phyloP scores from a whole-genome alignment of 2,329 filamentous ascomycete genomes.

The Neofusicoccum cordaticola region DNA sequence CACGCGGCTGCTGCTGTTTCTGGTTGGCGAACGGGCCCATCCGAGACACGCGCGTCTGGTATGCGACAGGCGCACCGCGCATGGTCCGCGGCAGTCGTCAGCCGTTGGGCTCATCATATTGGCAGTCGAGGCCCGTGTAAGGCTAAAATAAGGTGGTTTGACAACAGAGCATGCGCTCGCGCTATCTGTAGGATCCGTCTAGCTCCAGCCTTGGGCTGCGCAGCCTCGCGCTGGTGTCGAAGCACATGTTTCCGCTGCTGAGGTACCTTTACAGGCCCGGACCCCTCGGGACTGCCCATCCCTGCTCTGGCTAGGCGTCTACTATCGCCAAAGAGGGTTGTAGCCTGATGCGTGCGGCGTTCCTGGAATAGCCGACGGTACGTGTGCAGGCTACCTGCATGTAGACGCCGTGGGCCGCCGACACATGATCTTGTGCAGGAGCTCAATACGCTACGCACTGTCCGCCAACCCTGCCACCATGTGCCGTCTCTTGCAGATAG shows the following conservation, averaged over 20 bases:
- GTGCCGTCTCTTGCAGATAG: background rate
- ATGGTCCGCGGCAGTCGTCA: background rate
- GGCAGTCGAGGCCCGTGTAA: background rate
- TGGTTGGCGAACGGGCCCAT: background rate
- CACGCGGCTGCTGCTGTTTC: background rate
- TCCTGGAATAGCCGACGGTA: background rate
- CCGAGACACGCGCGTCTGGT: background rate
- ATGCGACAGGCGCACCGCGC: background rate
- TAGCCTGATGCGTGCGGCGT: background rate
- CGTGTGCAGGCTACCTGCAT: background rate
- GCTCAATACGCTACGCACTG: background rate
- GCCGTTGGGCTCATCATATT: background rate
- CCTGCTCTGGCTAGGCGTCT: background rate
- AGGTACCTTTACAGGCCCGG: background rate
- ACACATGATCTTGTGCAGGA: background rate
- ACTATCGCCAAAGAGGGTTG: background rate
- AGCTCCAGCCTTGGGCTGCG: too few species aligned
- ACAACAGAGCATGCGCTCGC: background rate
- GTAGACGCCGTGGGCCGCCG: background rate
- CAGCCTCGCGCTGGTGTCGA: background rate
- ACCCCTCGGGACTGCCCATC: background rate
- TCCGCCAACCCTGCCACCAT: background rate
- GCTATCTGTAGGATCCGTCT: background rate
- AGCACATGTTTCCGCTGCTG: background rate
- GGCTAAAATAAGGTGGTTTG: slow-evolving; percentile 6